Evolutionary conservation across 1,284 basidiomycete species (phyloP), one percentile per base, ranked within the genome.

Genomic region (Ustilago vetiveriae): DNA sequence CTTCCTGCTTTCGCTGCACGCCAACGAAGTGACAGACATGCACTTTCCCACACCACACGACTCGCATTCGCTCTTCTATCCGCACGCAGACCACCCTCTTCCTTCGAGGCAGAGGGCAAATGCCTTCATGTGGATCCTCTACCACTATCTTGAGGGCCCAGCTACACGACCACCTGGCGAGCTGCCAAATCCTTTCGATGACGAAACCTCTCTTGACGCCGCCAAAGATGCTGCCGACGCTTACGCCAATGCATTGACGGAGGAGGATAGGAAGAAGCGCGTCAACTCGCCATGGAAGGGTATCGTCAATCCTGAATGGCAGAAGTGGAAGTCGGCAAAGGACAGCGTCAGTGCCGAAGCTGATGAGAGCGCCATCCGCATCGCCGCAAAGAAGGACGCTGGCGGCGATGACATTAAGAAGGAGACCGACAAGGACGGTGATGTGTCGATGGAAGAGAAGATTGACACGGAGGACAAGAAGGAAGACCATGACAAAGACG

Each of bases 111-210:
- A 79, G 23, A 62, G 79, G 2, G 79, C 78, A 3, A 48, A 73
- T 17, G 70, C 66, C 2, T 81, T 81, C 65, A 55, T 81, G 48
- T 81, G 79, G 79, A 60, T 81, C 8, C 41, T 80, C 9, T 81
- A 77, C 55, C 78, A 80, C 48, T 81, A 81, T 36, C 63, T 78
- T 39, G 78, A 81, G 45, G 79, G 76, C 1, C 75, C 73, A 0
- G 77, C 73, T 10, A 60, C 66, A 10, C 36, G 57, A n/a, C 64
- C 69, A 1, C 75, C 75, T 1, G 75, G 74, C 24, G 60, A 55
- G 32, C 46, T 56, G n/a, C 44, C 59, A 6, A 81, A 81, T 32
- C 79, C 79, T 0, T 81, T 81, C 32, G 75, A 78, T 37, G 78
- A 81, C 39, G 76, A 67, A 2, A 40, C 49, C 1, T 69, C 69